phyloP scores from a whole-genome alignment of 495 filamentous ascomycete species.

The Podospora pseudoanserina region DNA sequence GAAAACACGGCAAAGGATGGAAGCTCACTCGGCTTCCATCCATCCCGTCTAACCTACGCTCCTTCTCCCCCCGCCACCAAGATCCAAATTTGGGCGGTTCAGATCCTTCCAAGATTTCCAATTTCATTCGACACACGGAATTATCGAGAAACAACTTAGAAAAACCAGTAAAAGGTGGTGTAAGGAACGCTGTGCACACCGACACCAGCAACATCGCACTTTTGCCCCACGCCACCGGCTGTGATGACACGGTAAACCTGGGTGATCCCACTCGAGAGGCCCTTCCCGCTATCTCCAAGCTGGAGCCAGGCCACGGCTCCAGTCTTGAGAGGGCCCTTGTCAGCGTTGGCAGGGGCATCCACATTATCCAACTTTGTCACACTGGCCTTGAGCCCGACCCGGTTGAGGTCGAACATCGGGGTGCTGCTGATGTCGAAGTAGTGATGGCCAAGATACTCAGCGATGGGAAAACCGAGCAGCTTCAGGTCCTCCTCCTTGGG shows the following conservation, averaged over 20 bases:
- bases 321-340: constrained; percentile 39
- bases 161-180: constrained; percentile 71
- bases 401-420: constrained; percentile 57
- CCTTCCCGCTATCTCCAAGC: constrained; percentile 45
- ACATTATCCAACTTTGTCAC: constrained; percentile 48
- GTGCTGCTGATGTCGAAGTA: constrained; percentile 53
- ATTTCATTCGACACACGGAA: not conserved
- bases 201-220: constrained; percentile 42
- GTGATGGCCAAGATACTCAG: constrained; percentile 57
- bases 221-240: constrained; percentile 54
- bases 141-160: constrained; percentile 23
- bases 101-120: not conserved
- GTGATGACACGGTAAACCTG: constrained; percentile 67
- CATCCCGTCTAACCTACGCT: not conserved
- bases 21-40: constrained; percentile 1
- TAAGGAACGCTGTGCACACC: constrained; percentile 56
- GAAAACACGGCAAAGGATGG: not conserved
- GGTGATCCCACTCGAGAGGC: constrained; percentile 44
- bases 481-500: constrained; percentile 34
- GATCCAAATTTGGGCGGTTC: not conserved
- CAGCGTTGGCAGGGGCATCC: constrained; percentile 48
- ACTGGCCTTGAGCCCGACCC: constrained; percentile 33
- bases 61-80: not conserved
- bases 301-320: constrained; percentile 65
- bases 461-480: constrained; percentile 24